Evolutionary conservation across 2,329 filamentous ascomycete species (phyloP), one percentile per base, ranked within the genome.

Genomic region (Xylariales sp.): DNA sequence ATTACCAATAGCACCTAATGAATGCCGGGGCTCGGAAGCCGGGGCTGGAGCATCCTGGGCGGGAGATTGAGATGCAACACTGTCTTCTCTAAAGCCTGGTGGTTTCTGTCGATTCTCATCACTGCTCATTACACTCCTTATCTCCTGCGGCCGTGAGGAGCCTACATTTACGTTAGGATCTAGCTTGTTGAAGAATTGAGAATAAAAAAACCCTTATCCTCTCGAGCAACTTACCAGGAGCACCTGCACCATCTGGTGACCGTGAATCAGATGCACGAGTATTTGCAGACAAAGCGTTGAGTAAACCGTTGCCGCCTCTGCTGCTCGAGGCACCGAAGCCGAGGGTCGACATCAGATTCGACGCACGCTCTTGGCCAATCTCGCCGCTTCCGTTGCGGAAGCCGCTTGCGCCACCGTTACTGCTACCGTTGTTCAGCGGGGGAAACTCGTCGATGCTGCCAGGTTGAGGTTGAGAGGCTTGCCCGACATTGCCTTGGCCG

Each of bases 241-340:
- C 50, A 35, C 60, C 50, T 34, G 59, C 58, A 23, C 64, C 67
- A 34, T 69, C 64, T 3, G 74, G 69, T 24, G 74, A 70, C 40
- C 72, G 69, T 21, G 55, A 59, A 32, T 80, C 72, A 30, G 62
- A 60, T 24, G 68, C 57, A 38, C 76, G 66, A 40, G 62, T 72
- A 44, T 73, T 81, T 5, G 76, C 76, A 29, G 78, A 79, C n/a
- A 83, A 59, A 4, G 78, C 79, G 51, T 79, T 83, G 31, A 83
- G 59, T 27, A 83, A 63, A 7, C 78, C 78, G 51, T 83, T 83
- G 11, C 72, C 77, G 15, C 57, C 56, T 39, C 76, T 65, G 34
- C 62, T 61, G 17, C 59, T 61, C 46, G 72, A 73, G 16, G 67
- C 60, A 28, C 68, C 69, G 42, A 81, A 80, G 6, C 70, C 71